phyloP scores from a whole-genome alignment of 768 basidiomycete species.

The Calocybe cyanea region DNA sequence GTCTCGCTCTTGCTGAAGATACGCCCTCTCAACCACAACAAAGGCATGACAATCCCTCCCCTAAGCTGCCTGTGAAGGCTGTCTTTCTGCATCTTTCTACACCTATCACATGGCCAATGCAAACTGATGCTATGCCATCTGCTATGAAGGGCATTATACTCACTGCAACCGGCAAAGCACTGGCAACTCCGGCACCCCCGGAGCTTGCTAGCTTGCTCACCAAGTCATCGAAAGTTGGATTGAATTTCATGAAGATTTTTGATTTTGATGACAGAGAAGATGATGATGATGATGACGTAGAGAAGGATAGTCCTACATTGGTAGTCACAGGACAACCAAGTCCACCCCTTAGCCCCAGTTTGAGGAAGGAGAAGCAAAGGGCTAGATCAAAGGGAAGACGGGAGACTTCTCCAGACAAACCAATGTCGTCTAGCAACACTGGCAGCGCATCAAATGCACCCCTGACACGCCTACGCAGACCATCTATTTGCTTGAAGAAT shows the following conservation, averaged over 20 bases:
- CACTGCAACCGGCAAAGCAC: conserved; percentile 70
- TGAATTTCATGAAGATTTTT: conserved; percentile 78
- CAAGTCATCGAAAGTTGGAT: conserved; percentile 63
- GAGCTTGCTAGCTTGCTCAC: conserved; percentile 67
- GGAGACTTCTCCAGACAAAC: conserved; percentile 17
- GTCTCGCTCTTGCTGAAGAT: conserved; percentile 21
- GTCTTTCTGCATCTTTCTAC: conserved; percentile 43
- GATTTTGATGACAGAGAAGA: conserved; percentile 57
- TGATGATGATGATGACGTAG: conserved; percentile 20
- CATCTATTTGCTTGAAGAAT: conserved; percentile 41
- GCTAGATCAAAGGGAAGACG: conserved; percentile 19
- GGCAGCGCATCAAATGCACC: conserved; percentile 18
- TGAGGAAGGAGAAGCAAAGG: conserved; percentile 39
- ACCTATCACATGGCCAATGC: conserved; percentile 40
- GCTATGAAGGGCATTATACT: conserved; percentile 79
- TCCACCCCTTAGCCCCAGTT: conserved; percentile 46
- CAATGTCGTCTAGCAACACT: conserved; percentile 16
- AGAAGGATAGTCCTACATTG: conserved; percentile 15
- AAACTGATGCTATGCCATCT: conserved; percentile 35
- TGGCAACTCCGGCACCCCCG: conserved; percentile 66
- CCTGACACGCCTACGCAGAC: conserved; percentile 50
- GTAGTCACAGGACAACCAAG: conserved; percentile 24
- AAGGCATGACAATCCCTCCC: conserved; percentile 20
- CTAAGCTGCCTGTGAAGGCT: conserved; percentile 19
- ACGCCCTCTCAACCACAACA: conserved; percentile 21